Evolutionary conservation across 805 yeast species (phyloP), one percentile per base, ranked within the genome.

Genomic region (Candida nemodendra): DNA sequence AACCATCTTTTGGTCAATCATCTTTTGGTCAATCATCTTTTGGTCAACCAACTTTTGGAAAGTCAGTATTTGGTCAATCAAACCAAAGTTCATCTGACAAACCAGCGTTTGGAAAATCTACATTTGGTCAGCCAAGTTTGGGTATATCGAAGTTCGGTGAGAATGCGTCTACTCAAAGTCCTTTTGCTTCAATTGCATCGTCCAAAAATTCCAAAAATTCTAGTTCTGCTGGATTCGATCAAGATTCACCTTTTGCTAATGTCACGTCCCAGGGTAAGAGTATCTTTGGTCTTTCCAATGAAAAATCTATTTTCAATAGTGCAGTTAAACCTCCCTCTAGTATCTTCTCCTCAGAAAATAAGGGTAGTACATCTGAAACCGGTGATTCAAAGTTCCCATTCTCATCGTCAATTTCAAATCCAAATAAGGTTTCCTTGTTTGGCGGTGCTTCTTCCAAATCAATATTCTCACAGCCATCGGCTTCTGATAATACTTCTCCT

Each of bases 91-190:
- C 52, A 18, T 45, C 46, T 40, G 55, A 50, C 11, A 36, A 41
- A 22, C 36, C 59, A 5, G 35, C 51, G 5, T 57, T 53, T 42
- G 59, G 59, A 5, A 33, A 35, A 33, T 27, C 50, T 27, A 24
- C 47, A 2, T 41, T 49, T 29, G 52, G 50, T 17, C 38, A 38
- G 18, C 15, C 41, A 9, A 30, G 28, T 13, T 33, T 33, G 27
- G 24, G 9, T 8, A 11, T 7, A 7, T 8, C 9, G 7, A 11
- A 8, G 7, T 21, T 21, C 24, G 24, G 24, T 21, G 24, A 21
- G 11, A 21, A 21, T 11, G 11, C 7, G 11, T 7, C 9, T 21
- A 21, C 24, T 8, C 11, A 7, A 8, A 21, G 24, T 11, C 7
- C 11, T 8, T 21, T 21, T 21, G 24, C 9, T 21, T 7, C 9